Conservation (phyloP, 257 asterid species). For the Plantago elongata region DNA sequence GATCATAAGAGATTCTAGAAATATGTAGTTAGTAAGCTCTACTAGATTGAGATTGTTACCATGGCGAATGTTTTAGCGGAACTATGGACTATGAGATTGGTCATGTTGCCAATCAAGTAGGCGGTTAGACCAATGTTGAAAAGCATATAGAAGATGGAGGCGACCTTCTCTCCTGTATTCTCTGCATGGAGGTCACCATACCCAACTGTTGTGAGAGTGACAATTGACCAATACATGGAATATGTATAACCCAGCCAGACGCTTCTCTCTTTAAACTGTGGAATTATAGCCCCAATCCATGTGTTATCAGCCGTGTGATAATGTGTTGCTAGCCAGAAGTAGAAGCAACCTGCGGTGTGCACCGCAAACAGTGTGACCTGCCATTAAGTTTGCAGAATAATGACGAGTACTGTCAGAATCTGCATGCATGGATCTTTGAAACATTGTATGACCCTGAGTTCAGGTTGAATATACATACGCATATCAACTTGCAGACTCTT, state of each 20-base stretch:
- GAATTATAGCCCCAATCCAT: slow-evolving; percentile 71
- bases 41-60: slow-evolving; percentile 40
- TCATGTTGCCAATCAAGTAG: slow-evolving; percentile 92
- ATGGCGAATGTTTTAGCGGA: slow-evolving; percentile 63
- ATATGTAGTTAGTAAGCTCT: not conserved
- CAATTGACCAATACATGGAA: slow-evolving; percentile 86
- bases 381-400: slow-evolving; percentile 5
- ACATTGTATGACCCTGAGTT: not conserved
- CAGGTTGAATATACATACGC: slow-evolving; percentile 34
- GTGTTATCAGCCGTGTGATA: slow-evolving; percentile 39
- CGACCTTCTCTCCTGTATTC: slow-evolving; percentile 77
- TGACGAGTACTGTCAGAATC: not conserved
- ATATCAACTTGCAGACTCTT: slow-evolving; percentile 59
- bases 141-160: slow-evolving; percentile 83
- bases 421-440: not conserved
- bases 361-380: slow-evolving; percentile 85
- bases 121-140: slow-evolving; percentile 95
- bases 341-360: slow-evolving; percentile 85
- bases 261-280: slow-evolving; percentile 51
- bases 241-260: slow-evolving; percentile 74
- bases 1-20: no score
- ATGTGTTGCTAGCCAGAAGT: slow-evolving; percentile 74
- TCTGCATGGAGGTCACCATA: slow-evolving; percentile 84
- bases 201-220: slow-evolving; percentile 86
- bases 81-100: slow-evolving; percentile 82